These are phyloP conservation scores for Graphilbum sp. DNA, from an alignment of 2,329 filamentous ascomycete species.

Conservation along the genomic window DNA sequence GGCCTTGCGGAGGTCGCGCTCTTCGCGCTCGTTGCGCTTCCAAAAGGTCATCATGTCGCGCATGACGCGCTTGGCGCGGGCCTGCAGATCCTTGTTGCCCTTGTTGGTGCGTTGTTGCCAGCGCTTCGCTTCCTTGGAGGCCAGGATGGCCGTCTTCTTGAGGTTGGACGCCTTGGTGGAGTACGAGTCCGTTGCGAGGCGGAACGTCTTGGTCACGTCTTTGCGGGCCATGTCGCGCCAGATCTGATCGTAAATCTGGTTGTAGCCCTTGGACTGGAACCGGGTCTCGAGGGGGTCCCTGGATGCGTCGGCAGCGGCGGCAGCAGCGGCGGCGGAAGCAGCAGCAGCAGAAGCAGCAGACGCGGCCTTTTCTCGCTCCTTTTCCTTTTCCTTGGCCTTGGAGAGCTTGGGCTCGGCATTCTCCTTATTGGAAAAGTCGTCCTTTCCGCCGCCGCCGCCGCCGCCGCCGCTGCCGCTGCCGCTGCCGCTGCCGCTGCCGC, in stretches of 20 bases:
- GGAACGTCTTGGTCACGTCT: constrained; percentile 82
- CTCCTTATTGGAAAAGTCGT: constrained; percentile 29
- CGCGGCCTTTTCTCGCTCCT: constrained; percentile 15
- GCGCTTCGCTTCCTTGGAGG: constrained; percentile 89
- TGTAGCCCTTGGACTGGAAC: constrained; percentile 83
- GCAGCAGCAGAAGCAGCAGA: neutral
- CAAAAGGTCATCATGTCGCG: constrained; percentile 99
- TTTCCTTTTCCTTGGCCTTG: constrained; percentile 21
- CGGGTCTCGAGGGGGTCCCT: constrained; percentile 40
- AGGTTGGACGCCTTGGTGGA: constrained; percentile 85
- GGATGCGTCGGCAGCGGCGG: constrained; percentile 21
- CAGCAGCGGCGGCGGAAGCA: constrained; percentile 16
- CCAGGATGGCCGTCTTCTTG: constrained; percentile 91
- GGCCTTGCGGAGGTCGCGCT: constrained; percentile 82
- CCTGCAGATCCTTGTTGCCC: constrained; percentile 93
- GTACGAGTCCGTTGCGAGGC: constrained; percentile 73
- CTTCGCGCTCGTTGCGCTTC: constrained; percentile 97
- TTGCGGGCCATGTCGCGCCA: constrained; percentile 90
- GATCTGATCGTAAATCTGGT: constrained; percentile 94
- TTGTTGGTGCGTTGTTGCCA: constrained; percentile 98
- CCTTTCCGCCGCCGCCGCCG: no score
- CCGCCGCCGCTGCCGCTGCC: no score
- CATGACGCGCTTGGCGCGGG: constrained; percentile 94
- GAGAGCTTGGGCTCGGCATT: constrained; percentile 26
- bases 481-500: no score